Conservation (phyloP, 768 basidiomycete genomes). For the Exsudoporus frostii region DNA sequence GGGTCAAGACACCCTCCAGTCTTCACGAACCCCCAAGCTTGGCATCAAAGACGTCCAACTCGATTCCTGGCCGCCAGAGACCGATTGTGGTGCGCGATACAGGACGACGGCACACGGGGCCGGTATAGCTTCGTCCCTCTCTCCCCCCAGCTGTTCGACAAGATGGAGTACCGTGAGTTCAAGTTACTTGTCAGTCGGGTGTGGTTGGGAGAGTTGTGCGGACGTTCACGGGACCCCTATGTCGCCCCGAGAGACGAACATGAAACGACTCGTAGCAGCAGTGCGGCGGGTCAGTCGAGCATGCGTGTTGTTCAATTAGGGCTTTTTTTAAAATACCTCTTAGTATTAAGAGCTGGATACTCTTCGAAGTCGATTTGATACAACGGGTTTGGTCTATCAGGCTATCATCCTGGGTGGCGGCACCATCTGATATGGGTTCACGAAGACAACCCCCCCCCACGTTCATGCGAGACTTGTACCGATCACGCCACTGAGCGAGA, state of each 20-base stretch:
- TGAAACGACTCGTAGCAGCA: slow-evolving; percentile 5
- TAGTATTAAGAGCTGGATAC: background rate
- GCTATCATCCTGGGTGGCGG: too few relatives aligned
- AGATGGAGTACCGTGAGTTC: slow-evolving; percentile 45
- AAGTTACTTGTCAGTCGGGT: slow-evolving; percentile 36
- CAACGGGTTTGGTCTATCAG: too few relatives aligned
- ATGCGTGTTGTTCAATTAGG: background rate
- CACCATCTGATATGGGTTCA: too few relatives aligned
- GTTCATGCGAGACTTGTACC: too few relatives aligned
- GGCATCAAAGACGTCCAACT: slow-evolving; percentile 13
- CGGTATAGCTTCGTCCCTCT: slow-evolving; percentile 46
- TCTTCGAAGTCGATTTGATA: too few relatives aligned
- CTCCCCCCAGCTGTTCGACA: slow-evolving; percentile 44
- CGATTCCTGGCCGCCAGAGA: slow-evolving; percentile 13
- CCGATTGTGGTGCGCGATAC: slow-evolving; percentile 14
- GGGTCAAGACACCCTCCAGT: background rate
- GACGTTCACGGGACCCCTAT: slow-evolving; percentile 44
- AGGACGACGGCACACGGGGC: slow-evolving; percentile 23
- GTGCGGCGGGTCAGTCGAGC: too few relatives aligned
- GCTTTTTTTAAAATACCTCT: background rate
- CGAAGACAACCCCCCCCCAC: too few relatives aligned
- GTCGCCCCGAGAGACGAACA: slow-evolving; percentile 40
- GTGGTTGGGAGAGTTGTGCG: slow-evolving; percentile 32
- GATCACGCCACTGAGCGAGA: too few relatives aligned
- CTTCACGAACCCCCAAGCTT: background rate